These are phyloP conservation scores for Amoeboaphelidium protococcarum DNA, from an alignment of 371 early-diverging fungal species.

Conservation along the genomic window DNA sequence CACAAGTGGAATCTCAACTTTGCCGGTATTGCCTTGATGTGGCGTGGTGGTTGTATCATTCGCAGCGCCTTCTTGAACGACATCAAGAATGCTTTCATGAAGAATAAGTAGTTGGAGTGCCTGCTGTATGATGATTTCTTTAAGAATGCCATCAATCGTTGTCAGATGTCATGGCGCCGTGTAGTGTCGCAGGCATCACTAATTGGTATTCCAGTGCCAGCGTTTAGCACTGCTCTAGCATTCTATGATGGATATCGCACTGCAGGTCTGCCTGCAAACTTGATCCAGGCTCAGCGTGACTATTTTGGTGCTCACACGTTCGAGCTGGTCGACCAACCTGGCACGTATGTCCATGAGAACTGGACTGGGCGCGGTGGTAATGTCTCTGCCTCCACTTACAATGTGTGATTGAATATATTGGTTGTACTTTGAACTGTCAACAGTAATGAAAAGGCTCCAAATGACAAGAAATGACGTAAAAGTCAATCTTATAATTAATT, in stretches of 20 bases:
- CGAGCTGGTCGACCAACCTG: slow-evolving; percentile 40
- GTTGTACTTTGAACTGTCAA: no score
- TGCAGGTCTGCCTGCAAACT: slow-evolving; percentile 70
- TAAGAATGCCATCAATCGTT: slow-evolving; percentile 53
- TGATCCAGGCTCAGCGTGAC: slow-evolving; percentile 90
- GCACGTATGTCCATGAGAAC: slow-evolving; percentile 72
- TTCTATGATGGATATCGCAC: slow-evolving; percentile 92
- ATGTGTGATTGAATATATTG: slow-evolving; percentile 9
- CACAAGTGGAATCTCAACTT: slow-evolving; percentile 86
- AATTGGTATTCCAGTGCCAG: slow-evolving; percentile 75
- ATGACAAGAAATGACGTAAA: no score
- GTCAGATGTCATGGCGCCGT: slow-evolving; percentile 65
- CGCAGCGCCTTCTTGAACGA: slow-evolving; percentile 75
- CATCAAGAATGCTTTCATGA: slow-evolving; percentile 74
- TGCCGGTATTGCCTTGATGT: slow-evolving; percentile 87
- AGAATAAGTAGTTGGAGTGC: slow-evolving; percentile 56
- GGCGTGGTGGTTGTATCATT: slow-evolving; percentile 99
- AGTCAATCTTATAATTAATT: no score
- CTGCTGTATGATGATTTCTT: slow-evolving; percentile 83
- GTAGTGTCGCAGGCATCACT: slow-evolving; percentile 54
- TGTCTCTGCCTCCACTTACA: slow-evolving; percentile 20
- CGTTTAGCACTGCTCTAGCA: slow-evolving; percentile 64
- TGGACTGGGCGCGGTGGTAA: slow-evolving; percentile 33
- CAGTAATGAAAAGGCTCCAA: no score
- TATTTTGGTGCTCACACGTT: slow-evolving; percentile 97